phyloP scores from a whole-genome alignment of 495 filamentous ascomycete species.

The Podospora tetraspora region DNA sequence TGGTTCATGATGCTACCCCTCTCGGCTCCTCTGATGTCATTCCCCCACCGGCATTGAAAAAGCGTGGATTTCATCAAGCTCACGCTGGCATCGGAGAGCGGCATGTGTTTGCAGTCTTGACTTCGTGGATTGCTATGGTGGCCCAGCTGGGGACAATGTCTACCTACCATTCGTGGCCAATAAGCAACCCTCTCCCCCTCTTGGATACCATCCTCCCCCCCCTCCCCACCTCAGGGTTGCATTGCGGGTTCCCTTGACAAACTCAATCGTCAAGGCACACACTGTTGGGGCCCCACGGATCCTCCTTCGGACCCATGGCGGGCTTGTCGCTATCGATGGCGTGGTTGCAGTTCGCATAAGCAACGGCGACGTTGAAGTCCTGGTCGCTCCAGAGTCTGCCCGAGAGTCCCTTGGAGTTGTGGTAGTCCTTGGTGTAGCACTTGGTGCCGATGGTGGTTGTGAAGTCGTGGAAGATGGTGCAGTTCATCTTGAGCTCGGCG shows the following conservation, averaged over 20 bases:
- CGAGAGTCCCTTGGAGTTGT: background rate
- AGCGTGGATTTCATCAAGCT: background rate
- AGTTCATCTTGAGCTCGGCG: background rate
- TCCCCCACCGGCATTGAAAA: background rate
- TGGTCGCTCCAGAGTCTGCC: background rate
- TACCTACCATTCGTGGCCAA: background rate
- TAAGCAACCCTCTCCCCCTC: background rate
- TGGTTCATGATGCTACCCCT: background rate
- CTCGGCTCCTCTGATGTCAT: background rate
- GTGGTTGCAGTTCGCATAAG: slow-evolving; percentile 2
- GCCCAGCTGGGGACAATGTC: background rate
- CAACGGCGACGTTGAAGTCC: background rate
- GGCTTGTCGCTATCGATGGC: background rate
- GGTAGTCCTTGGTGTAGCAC: background rate
- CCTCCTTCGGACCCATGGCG: background rate
- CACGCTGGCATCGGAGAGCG: background rate
- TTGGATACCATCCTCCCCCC: background rate
- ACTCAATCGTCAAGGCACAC: background rate
- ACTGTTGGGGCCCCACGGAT: slow-evolving; percentile 5
- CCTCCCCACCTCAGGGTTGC: background rate
- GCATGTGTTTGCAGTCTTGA: background rate
- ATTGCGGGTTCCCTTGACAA: background rate
- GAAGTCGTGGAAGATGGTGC: background rate
- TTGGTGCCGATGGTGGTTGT: background rate
- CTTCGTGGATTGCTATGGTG: background rate